Evolutionary conservation across 139 green algal genomes (phyloP).

Genomic region (Mychonastes homosphaera): DNA sequence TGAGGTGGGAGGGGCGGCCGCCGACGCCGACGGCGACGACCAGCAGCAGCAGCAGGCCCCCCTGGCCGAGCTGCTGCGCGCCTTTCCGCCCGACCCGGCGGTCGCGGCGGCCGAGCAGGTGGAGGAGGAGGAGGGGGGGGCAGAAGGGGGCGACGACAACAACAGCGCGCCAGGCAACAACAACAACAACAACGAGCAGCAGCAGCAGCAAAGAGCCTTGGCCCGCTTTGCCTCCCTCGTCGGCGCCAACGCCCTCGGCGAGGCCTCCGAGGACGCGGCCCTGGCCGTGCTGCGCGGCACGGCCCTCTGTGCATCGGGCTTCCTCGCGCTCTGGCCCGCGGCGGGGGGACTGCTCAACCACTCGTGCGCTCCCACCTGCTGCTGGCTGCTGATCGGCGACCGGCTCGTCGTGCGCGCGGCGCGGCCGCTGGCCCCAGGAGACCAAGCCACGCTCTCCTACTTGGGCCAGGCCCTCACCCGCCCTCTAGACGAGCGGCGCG

Average conservation of each 20-base stretch:
- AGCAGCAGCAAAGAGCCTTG: too few species aligned
- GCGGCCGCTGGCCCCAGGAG: neutral
- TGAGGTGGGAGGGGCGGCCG: too few species aligned
- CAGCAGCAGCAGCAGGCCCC: neutral
- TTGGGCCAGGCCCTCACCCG: slow-evolving; percentile 25
- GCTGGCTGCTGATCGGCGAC: slow-evolving; percentile 7
- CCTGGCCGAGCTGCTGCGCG: neutral
- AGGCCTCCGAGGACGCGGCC: slow-evolving; percentile 25
- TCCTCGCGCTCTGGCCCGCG: slow-evolving; percentile 32
- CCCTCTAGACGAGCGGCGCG: slow-evolving; percentile 17
- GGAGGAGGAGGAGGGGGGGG: neutral
- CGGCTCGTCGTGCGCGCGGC: slow-evolving; percentile 14
- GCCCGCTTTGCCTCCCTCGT: too few species aligned
- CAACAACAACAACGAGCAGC: neutral
- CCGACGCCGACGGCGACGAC: too few species aligned
- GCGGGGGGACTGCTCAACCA: slow-evolving; percentile 29
- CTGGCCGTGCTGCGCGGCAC: slow-evolving; percentile 27
- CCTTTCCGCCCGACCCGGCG: neutral
- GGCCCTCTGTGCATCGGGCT: slow-evolving; percentile 8
- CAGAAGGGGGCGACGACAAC: slow-evolving; percentile 20
- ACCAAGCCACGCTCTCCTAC: slow-evolving; percentile 24
- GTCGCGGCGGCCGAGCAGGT: slow-evolving; percentile 6
- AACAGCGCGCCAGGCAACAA: slow-evolving; percentile 17
- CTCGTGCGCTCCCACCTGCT: slow-evolving; percentile 25
- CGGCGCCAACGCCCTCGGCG: neutral